Conservation (phyloP, 768 basidiomycete genomes). For the Phlebiopsis flavidoalba region DNA sequence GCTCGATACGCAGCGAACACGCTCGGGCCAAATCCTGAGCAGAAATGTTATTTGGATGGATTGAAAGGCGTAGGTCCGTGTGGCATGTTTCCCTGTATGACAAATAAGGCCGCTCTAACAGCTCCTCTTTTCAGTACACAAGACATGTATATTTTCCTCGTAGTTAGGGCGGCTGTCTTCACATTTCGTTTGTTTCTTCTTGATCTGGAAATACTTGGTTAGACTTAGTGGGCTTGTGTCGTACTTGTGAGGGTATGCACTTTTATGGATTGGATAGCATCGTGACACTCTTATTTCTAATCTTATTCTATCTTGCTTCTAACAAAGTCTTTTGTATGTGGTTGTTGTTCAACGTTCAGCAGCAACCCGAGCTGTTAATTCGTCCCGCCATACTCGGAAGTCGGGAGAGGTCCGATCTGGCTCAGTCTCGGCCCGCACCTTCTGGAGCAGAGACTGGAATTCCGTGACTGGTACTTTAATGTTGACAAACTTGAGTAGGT, state of each 20-base stretch:
- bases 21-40: slow-evolving; percentile 85
- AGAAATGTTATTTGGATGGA: slow-evolving; percentile 96
- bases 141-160: slow-evolving; percentile 91
- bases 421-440: too few species aligned
- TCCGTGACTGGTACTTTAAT: too few species aligned
- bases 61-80: slow-evolving; percentile 86
- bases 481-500: too few species aligned
- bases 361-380: too few species aligned
- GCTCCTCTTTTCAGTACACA: slow-evolving; percentile 59
- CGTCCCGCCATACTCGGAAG: too few species aligned
- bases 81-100: background rate
- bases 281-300: background rate
- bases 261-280: too few species aligned
- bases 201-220: slow-evolving; percentile 92
- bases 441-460: too few species aligned
- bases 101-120: background rate
- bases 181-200: slow-evolving; percentile 92
- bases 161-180: slow-evolving; percentile 73
- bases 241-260: too few species aligned
- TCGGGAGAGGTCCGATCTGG: too few species aligned
- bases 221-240: slow-evolving; percentile 16
- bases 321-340: too few species aligned
- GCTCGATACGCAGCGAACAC: slow-evolving; percentile 91
- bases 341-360: too few species aligned
- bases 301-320: too few species aligned